Evolutionary conservation across 2,329 filamentous ascomycete species (phyloP).

Genomic region (Knoxdaviesia proteae): DNA sequence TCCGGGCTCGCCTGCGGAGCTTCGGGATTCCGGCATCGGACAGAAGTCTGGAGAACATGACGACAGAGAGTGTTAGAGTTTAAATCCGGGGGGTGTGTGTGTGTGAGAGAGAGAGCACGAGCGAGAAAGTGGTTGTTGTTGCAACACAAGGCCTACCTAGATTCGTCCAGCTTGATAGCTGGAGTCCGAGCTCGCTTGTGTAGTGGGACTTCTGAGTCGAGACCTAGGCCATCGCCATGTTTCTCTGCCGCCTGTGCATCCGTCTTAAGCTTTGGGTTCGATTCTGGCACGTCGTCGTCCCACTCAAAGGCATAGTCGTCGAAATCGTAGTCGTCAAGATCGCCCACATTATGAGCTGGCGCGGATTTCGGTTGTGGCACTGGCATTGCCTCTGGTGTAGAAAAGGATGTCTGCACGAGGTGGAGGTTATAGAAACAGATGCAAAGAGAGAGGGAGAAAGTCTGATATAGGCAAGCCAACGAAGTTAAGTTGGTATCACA

Average conservation of each 20-base stretch:
- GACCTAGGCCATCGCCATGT: constrained; percentile 35
- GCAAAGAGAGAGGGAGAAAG: too few species aligned
- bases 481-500: too few species aligned
- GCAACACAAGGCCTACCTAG: constrained; percentile 25
- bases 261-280: constrained; percentile 16
- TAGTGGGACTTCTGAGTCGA: constrained; percentile 73
- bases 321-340: constrained; percentile 58
- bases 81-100: too few species aligned
- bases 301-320: constrained; percentile 27
- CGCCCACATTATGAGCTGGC: constrained; percentile 14
- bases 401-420: too few species aligned
- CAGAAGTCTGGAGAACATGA: constrained; percentile 36
- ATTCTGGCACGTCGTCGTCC: constrained; percentile 5
- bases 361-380: too few species aligned
- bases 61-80: too few species aligned
- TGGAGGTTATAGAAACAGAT: too few species aligned
- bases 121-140: not conserved
- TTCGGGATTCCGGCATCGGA: constrained; percentile 69
- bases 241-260: constrained; percentile 20
- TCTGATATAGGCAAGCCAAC: too few species aligned
- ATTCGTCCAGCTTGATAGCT: constrained; percentile 71
- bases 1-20: constrained; percentile 48
- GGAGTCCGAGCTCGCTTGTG: constrained; percentile 52
- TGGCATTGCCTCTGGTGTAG: too few species aligned
- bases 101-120: not conserved